phyloP scores from a whole-genome alignment of 1,284 basidiomycete genomes.

The Pisolithus thermaeus region DNA sequence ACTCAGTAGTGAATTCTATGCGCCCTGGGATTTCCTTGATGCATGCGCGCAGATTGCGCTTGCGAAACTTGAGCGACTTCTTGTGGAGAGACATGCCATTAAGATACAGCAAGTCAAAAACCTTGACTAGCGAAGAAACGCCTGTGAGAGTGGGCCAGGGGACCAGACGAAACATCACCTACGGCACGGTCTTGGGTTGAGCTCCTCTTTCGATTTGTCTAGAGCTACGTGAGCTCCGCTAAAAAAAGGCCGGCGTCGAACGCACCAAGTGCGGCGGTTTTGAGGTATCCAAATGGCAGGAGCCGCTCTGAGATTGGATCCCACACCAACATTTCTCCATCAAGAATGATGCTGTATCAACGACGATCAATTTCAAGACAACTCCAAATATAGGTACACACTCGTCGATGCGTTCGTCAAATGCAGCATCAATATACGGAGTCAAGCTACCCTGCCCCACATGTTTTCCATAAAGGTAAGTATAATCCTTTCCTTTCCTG shows the following conservation, averaged over 20 bases:
- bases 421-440: slow-evolving; percentile 71
- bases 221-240: slow-evolving; percentile 1
- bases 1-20: slow-evolving; percentile 72
- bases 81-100: slow-evolving; percentile 70
- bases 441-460: slow-evolving; percentile 80
- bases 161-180: slow-evolving; percentile 26
- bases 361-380: slow-evolving; percentile 1
- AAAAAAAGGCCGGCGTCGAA: not conserved
- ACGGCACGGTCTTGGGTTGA: slow-evolving; percentile 86
- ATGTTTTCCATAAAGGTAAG: slow-evolving; percentile 84
- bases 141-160: not conserved
- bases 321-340: slow-evolving; percentile 97
- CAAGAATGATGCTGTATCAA: slow-evolving; percentile 71
- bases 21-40: slow-evolving; percentile 66
- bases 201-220: slow-evolving; percentile 68
- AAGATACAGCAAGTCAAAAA: slow-evolving; percentile 88
- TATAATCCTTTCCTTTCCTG: slow-evolving; percentile 93
- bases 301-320: slow-evolving; percentile 83
- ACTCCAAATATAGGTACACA: slow-evolving; percentile 35
- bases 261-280: slow-evolving; percentile 80
- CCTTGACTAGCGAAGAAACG: slow-evolving; percentile 61
- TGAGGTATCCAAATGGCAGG: slow-evolving; percentile 86
- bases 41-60: slow-evolving; percentile 61
- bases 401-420: slow-evolving; percentile 75
- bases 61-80: slow-evolving; percentile 59